phyloP scores from a whole-genome alignment of 257 asterid genomes.

The Lithospermum erythrorhizon region DNA sequence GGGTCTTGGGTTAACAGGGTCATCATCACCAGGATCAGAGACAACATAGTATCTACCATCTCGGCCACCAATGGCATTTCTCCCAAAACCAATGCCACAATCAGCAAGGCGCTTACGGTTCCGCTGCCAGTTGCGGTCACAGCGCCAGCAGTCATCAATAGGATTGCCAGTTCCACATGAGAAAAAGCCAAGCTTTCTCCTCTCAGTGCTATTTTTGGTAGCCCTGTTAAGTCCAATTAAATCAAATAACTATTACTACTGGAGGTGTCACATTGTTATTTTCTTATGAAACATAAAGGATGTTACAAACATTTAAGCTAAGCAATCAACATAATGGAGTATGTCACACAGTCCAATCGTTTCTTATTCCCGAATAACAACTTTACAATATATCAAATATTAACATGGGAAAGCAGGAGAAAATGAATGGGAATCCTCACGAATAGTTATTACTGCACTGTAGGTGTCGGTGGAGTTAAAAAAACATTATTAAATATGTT shows the following conservation, averaged over 20 bases:
- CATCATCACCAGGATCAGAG: conserved; percentile 60
- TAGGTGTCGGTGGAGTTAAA: neutral
- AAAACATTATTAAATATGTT: neutral
- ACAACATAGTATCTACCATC: conserved; percentile 75
- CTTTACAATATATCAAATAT: neutral
- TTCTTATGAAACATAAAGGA: neutral
- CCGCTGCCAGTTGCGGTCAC: conserved; percentile 69
- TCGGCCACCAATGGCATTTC: conserved; percentile 88
- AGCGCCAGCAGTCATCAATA: conserved; percentile 91
- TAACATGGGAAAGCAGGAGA: too few species aligned
- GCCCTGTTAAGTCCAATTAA: conserved; percentile 38
- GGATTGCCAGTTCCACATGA: conserved; percentile 95
- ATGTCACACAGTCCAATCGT: neutral
- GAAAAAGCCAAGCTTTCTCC: conserved; percentile 73
- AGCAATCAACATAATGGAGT: neutral
- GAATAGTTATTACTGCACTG: too few species aligned
- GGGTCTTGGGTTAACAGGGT: conserved; percentile 75
- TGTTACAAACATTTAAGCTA: conserved; percentile 1
- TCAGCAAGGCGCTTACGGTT: conserved; percentile 79
- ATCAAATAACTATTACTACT: neutral
- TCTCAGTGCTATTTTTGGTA: conserved; percentile 64
- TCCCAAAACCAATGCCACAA: conserved; percentile 88
- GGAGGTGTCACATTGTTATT: neutral
- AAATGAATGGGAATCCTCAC: neutral
- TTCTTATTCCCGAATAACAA: neutral